A percentile compares a stretch with the other conserved stretches of the same genome.
Conservation (phyloP, 306 rosid species). For the Cicer arietinum region DNA sequence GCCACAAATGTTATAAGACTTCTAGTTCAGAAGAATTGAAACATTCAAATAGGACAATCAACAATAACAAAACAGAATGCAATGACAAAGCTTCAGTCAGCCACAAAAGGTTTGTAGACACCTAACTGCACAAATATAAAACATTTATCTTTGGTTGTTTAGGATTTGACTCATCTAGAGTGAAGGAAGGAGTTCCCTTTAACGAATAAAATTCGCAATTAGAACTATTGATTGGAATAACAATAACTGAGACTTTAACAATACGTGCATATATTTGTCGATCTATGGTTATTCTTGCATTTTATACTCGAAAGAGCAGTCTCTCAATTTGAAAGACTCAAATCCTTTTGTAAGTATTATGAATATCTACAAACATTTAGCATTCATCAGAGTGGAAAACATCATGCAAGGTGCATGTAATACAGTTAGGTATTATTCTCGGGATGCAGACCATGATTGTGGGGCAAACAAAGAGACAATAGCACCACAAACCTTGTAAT, state of each 20-base stretch:
- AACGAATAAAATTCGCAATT: background rate
- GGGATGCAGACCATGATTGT: slow-evolving; percentile 6
- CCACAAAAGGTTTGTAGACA: background rate
- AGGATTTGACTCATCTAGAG: slow-evolving; percentile 1
- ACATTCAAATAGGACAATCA: slow-evolving; percentile 22
- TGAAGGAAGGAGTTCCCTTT: background rate
- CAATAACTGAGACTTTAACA: background rate
- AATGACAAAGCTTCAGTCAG: slow-evolving; percentile 13
- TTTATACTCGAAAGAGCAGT: background rate
- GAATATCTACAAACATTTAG: slow-evolving; percentile 1
- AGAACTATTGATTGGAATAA: background rate
- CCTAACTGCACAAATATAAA: background rate
- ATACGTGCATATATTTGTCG: background rate
- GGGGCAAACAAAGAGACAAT: slow-evolving; percentile 21
- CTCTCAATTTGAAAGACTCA: background rate
- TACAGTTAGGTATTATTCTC: slow-evolving; percentile 16
- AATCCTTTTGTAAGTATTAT: background rate
- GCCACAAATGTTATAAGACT: slow-evolving; percentile 2
- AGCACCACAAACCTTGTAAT: slow-evolving; percentile 76
- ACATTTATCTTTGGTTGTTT: slow-evolving; percentile 14
- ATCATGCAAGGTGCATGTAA: slow-evolving; percentile 28
- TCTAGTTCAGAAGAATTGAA: slow-evolving; percentile 19
- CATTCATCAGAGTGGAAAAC: slow-evolving; percentile 8
- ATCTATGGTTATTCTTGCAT: background rate
- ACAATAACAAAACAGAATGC: background rate